Evolutionary conservation across 805 yeast genomes (phyloP).

Genomic region (Metschnikowia peoriensis): DNA sequence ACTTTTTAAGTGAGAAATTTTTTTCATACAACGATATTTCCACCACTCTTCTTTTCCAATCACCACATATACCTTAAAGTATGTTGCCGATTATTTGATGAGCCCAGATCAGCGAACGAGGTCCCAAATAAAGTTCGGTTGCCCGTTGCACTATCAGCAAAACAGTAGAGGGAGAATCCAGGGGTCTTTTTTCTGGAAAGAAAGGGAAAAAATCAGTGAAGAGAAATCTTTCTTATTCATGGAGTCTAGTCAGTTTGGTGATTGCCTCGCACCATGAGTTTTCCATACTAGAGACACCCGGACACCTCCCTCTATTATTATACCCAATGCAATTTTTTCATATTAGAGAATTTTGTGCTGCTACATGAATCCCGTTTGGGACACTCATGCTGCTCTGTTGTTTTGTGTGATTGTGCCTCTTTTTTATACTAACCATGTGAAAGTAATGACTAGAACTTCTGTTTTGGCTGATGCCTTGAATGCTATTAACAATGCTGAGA

Average conservation of each 20-base stretch:
- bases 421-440: constrained; percentile 14
- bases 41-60: neutral
- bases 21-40: too few species aligned
- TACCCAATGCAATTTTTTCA: neutral
- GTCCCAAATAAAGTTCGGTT: neutral
- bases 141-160: constrained; percentile 17
- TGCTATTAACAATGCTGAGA: constrained; percentile 37
- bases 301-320: constrained; percentile 9
- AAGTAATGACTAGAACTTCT: constrained; percentile 33
- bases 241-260: constrained; percentile 6
- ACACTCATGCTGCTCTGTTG: constrained; percentile 25
- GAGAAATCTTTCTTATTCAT: neutral
- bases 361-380: constrained; percentile 22
- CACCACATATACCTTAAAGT: neutral
- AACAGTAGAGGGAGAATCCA: constrained; percentile 20
- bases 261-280: constrained; percentile 5
- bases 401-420: constrained; percentile 19
- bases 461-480: constrained; percentile 38
- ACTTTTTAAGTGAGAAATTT: neutral
- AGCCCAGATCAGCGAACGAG: constrained; percentile 6
- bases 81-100: constrained; percentile 1
- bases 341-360: constrained; percentile 10
- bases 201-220: neutral
- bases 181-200: constrained; percentile 4
- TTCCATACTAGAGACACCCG: constrained; percentile 4